Percentiles rank a stretch among this genome's conserved stretches.
Evolutionary conservation across 2,329 filamentous ascomycete species (phyloP).

Genomic region (Piedraia hortae): DNA sequence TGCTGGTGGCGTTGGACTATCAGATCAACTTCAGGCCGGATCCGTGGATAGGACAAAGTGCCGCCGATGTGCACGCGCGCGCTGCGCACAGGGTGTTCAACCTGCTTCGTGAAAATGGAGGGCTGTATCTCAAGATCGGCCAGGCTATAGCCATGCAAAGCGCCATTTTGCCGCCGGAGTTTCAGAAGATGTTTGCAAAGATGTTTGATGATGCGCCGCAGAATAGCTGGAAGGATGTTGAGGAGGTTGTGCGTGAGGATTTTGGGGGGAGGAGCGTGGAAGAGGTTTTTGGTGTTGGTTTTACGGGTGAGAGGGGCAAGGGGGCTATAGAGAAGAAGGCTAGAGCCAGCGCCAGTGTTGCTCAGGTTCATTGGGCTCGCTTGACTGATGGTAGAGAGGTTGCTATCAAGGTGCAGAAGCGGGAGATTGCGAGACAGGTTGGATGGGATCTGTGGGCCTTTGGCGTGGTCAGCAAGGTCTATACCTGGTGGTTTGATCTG

Average conservation of each 20-base stretch:
- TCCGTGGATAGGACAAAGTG: conserved; percentile 43
- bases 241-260: conserved; percentile 63
- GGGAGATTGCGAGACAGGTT: conserved; percentile 73
- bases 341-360: conserved; percentile 67
- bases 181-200: conserved; percentile 79
- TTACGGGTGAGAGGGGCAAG: conserved; percentile 23
- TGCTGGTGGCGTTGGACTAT: conserved; percentile 71
- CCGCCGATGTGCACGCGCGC: conserved; percentile 53
- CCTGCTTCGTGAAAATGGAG: conserved; percentile 62
- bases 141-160: conserved; percentile 98
- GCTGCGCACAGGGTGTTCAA: conserved; percentile 65
- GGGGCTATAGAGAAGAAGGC: conserved; percentile 44
- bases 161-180: conserved; percentile 74
- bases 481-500: conserved; percentile 74
- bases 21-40: conserved; percentile 80
- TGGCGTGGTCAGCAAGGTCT: conserved; percentile 60
- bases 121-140: conserved; percentile 87
- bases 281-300: conserved; percentile 79
- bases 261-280: conserved; percentile 62
- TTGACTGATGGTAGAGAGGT: conserved; percentile 70
- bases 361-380: conserved; percentile 87
- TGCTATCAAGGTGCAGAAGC: conserved; percentile 88
- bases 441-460: conserved; percentile 92
- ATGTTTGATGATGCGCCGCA: conserved; percentile 98
- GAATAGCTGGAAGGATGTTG: conserved; percentile 63